Evolutionary conservation across 2,329 filamentous ascomycete species (phyloP).

Genomic region (Trichoderma oligosporum): DNA sequence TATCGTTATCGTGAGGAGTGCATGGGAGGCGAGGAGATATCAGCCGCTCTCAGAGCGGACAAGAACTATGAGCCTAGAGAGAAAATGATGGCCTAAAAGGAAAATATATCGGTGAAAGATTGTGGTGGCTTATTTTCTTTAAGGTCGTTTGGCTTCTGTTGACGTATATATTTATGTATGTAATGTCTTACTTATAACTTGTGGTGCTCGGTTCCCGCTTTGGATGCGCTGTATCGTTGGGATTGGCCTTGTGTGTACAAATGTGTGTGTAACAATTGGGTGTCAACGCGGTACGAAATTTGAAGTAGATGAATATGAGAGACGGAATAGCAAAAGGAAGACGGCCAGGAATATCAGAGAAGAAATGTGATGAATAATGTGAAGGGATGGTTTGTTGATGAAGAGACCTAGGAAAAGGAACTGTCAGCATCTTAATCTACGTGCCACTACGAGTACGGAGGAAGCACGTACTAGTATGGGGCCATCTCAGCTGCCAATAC

Average conservation of each 20-base stretch:
- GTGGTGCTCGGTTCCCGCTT: not conserved
- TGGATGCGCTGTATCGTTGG: not conserved
- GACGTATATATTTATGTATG: not conserved
- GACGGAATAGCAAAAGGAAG: not conserved
- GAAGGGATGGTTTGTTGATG: not conserved
- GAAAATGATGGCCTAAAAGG: not conserved
- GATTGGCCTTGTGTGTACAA: not conserved
- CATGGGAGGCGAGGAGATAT: constrained; percentile 15
- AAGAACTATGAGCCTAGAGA: not conserved
- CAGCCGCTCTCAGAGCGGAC: constrained; percentile 15
- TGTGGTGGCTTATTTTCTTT: not conserved
- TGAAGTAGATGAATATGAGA: not conserved
- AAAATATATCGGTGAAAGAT: not conserved
- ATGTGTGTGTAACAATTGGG: not conserved
- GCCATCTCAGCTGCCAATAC: constrained; percentile 10
- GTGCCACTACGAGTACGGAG: constrained; percentile 6
- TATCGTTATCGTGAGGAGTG: not conserved
- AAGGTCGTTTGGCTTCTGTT: not conserved
- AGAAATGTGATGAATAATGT: not conserved
- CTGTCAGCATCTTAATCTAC: constrained; percentile 17
- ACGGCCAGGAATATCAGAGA: not conserved
- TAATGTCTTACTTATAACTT: not conserved
- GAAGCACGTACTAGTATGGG: not conserved
- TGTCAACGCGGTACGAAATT: not conserved
- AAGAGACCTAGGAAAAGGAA: not conserved